Conservation (phyloP, 805 yeast species). For the Saccharomycopsis malanga region DNA sequence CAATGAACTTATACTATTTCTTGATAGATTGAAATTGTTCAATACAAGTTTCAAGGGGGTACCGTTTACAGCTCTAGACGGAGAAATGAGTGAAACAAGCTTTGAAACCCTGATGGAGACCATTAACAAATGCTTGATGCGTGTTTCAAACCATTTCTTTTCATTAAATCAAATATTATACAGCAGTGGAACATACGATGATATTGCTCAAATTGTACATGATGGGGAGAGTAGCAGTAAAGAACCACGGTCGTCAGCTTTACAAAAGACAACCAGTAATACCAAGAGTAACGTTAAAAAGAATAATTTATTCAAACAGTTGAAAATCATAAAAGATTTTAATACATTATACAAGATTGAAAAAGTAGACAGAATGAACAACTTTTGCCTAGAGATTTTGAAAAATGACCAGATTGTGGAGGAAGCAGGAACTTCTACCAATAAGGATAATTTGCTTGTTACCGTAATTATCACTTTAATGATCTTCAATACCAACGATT, state of each 20-base stretch:
- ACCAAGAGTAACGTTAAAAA: background rate
- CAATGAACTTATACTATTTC: conserved; percentile 34
- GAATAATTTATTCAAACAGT: conserved; percentile 7
- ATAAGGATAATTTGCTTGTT: background rate
- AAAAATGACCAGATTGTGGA: conserved; percentile 9
- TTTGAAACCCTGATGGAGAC: too few relatives aligned
- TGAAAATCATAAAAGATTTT: conserved; percentile 12
- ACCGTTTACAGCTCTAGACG: background rate
- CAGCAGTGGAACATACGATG: background rate
- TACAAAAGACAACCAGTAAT: background rate
- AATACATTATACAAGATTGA: conserved; percentile 14
- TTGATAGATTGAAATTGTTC: conserved; percentile 30
- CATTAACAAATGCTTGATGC: background rate
- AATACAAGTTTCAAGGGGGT: conserved; percentile 9
- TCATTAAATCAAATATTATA: conserved; percentile 11
- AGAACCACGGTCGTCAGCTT: background rate
- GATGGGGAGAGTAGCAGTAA: background rate
- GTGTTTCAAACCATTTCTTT: conserved; percentile 3
- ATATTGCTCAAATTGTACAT: too few relatives aligned
- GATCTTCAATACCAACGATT: conserved; percentile 18
- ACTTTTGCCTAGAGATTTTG: conserved; percentile 26
- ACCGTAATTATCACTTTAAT: conserved; percentile 10
- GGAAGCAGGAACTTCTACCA: background rate
- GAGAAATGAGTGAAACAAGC: background rate
- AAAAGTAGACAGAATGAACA: conserved; percentile 13